Evolutionary conservation across 805 yeast genomes (phyloP).

Genomic region (Brettanomyces anomalus): DNA sequence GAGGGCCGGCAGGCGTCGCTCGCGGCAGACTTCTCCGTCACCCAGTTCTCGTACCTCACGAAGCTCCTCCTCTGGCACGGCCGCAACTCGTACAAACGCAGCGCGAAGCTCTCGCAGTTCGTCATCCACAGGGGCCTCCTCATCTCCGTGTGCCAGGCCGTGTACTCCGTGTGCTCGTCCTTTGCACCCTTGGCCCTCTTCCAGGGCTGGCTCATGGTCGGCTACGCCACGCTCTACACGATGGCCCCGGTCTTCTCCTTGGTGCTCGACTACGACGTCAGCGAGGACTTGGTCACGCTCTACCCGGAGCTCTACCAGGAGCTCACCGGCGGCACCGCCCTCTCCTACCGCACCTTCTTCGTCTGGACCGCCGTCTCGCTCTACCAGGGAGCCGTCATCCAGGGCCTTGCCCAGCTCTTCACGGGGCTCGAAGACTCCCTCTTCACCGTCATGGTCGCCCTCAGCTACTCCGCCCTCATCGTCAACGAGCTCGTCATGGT

Average conservation of each 20-base stretch:
- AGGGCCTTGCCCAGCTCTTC: slow-evolving; percentile 70
- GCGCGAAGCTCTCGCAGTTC: slow-evolving; percentile 92
- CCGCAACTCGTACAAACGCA: slow-evolving; percentile 89
- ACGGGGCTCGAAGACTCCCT: slow-evolving; percentile 46
- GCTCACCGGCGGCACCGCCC: slow-evolving; percentile 76
- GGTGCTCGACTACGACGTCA: slow-evolving; percentile 86
- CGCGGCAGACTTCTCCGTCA: slow-evolving; percentile 93
- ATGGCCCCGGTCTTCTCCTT: slow-evolving; percentile 97
- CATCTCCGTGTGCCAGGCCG: slow-evolving; percentile 91
- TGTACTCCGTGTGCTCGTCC: slow-evolving; percentile 73
- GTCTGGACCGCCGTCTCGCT: slow-evolving; percentile 85
- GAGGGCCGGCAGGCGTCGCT: slow-evolving; percentile 97
- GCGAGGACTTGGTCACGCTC: slow-evolving; percentile 75
- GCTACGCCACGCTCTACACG: slow-evolving; percentile 93
- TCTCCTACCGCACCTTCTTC: slow-evolving; percentile 80
- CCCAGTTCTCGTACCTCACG: slow-evolving; percentile 83
- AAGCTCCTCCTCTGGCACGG: slow-evolving; percentile 95
- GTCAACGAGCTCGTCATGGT: slow-evolving; percentile 91
- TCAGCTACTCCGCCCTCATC: slow-evolving; percentile 72
- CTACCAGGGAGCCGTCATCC: slow-evolving; percentile 87
- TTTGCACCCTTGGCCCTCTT: slow-evolving; percentile 93
- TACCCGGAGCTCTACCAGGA: slow-evolving; percentile 96
- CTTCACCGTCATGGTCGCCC: slow-evolving; percentile 73
- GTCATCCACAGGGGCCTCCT: slow-evolving; percentile 93
- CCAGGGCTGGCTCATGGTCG: slow-evolving; percentile 98